Conservation (phyloP, 2,329 filamentous ascomycete species). For the Fragosphaeria purpurea region DNA sequence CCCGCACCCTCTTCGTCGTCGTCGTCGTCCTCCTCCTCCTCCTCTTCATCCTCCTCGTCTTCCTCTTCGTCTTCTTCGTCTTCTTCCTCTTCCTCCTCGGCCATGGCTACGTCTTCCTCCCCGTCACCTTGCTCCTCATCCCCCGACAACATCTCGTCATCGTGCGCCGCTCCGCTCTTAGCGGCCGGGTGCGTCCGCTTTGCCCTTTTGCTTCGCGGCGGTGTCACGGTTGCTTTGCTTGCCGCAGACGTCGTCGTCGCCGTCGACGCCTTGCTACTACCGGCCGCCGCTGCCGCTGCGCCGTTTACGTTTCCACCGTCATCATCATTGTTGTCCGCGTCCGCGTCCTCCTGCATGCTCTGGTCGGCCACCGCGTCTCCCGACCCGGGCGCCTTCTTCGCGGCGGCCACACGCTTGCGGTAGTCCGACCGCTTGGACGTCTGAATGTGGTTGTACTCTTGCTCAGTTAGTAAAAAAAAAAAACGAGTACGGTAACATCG, state of each 20-base stretch:
- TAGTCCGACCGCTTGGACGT: slow-evolving; percentile 66
- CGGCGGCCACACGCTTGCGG: slow-evolving; percentile 57
- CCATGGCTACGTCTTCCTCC: slow-evolving; percentile 19
- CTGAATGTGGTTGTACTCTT: slow-evolving; percentile 64
- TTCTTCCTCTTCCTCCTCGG: slow-evolving; percentile 25
- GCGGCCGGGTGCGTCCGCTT: slow-evolving; percentile 23
- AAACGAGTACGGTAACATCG: neutral
- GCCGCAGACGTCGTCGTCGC: slow-evolving; percentile 10
- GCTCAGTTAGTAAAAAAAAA: neutral
- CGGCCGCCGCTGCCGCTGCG: neutral
- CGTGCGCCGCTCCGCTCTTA: slow-evolving; percentile 32
- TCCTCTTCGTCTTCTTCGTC: slow-evolving; percentile 29
- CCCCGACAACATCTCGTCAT: slow-evolving; percentile 18
- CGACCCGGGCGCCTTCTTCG: slow-evolving; percentile 35
- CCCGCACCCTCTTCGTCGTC: slow-evolving; percentile 33
- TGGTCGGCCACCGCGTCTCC: no score
- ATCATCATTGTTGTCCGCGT: slow-evolving; percentile 14
- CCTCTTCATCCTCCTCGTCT: slow-evolving; percentile 37
- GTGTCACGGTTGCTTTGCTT: slow-evolving; percentile 8
- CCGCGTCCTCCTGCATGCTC: slow-evolving; percentile 13
- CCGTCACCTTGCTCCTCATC: slow-evolving; percentile 25
- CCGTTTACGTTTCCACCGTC: slow-evolving; percentile 10
- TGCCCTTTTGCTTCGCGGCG: slow-evolving; percentile 27
- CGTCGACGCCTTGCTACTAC: slow-evolving; percentile 7
- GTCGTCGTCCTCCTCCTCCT: slow-evolving; percentile 31